Evolutionary conservation across 2,329 filamentous ascomycete genomes (phyloP).

Genomic region (Lecanicillium sp.): DNA sequence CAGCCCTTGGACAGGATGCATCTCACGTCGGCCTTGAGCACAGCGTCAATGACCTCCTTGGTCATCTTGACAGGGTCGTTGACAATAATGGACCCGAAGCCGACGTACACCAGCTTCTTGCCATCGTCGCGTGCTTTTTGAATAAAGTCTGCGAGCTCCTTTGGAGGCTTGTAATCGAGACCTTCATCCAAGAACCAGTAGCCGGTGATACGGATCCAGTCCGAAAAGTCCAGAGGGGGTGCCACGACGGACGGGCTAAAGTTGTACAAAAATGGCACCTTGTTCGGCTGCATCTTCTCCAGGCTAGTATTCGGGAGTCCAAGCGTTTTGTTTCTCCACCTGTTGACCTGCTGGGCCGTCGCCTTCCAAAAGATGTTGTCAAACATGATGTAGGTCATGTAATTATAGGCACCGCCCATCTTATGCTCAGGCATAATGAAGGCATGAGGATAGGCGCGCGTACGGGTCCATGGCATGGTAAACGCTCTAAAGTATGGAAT

Average conservation of each 20-base stretch:
- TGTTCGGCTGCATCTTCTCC: conserved; percentile 90
- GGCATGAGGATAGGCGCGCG: conserved; percentile 90
- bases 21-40: conserved; percentile 83
- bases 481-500: conserved; percentile 98
- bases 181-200: conserved; percentile 96
- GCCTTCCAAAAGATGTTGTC: conserved; percentile 96
- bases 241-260: conserved; percentile 93
- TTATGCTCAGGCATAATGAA: conserved; percentile 91
- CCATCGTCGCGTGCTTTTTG: conserved; percentile 69
- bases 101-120: conserved; percentile 94
- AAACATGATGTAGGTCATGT: conserved; percentile 92
- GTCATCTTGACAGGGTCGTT: conserved; percentile 84
- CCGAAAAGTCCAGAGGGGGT: conserved; percentile 88
- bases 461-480: conserved; percentile 98
- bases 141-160: conserved; percentile 76
- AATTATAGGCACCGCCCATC: conserved; percentile 93
- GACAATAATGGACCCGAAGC: conserved; percentile 94
- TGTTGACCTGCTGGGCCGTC: conserved; percentile 84
- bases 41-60: conserved; percentile 85
- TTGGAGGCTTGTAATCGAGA: conserved; percentile 62
- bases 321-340: conserved; percentile 79
- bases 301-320: conserved; percentile 73
- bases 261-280: conserved; percentile 97
- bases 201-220: conserved; percentile 95
- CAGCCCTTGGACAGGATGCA: conserved; percentile 96